phyloP scores from a whole-genome alignment of 169 alveolate genomes.

The Plasmodium gonderi region DNA sequence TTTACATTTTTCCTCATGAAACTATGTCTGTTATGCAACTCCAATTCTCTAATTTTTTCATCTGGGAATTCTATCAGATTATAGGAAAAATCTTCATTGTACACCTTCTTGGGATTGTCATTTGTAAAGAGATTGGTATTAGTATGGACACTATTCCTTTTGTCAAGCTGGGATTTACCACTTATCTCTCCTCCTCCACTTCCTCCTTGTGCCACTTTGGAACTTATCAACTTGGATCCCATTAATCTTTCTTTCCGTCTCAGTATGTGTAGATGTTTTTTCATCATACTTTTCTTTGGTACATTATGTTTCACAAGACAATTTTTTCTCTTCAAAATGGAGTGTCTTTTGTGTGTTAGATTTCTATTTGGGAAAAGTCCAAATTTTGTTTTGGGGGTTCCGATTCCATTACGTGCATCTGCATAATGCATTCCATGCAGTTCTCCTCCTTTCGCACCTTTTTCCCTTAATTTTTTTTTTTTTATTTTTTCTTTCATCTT shows the following conservation, averaged over 20 bases:
- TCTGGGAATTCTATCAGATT: too few species aligned
- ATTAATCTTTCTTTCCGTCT: neutral
- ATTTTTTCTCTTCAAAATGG: neutral
- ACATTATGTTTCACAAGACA: neutral
- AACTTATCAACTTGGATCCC: neutral
- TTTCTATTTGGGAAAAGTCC: neutral
- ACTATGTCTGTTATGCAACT: neutral
- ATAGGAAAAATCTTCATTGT: too few species aligned
- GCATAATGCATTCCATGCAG: neutral
- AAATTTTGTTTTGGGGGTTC: neutral
- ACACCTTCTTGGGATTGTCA: too few species aligned
- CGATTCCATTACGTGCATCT: neutral
- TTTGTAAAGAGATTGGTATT: too few species aligned
- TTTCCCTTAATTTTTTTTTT: too few species aligned
- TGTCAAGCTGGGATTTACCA: too few species aligned
- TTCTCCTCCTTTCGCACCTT: neutral
- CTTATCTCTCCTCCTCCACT: too few species aligned
- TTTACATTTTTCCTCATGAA: neutral
- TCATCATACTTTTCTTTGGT: neutral
- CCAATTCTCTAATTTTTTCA: too few species aligned
- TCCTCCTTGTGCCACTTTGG: too few species aligned
- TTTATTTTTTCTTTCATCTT: neutral
- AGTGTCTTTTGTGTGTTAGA: neutral
- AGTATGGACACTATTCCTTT: too few species aligned
- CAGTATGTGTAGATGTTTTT: neutral